These are phyloP conservation scores for Populus hybrid DNA, from an alignment of 441 rosid species.

Conservation along the genomic window DNA sequence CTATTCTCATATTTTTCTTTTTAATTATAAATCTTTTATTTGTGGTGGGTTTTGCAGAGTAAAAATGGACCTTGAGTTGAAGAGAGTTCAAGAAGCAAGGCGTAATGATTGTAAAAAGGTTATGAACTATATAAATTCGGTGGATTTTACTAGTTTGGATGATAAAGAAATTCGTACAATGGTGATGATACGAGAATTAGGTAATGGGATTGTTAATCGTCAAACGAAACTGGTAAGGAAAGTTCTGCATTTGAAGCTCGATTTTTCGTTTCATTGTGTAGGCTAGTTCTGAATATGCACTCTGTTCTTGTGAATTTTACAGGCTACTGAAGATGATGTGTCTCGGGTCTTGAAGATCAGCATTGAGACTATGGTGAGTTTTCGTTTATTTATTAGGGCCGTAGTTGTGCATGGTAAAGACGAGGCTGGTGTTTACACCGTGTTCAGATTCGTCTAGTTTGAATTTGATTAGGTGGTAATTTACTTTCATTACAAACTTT, in stretches of 20 bases:
- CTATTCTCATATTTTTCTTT: not conserved
- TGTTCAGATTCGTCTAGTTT: not conserved
- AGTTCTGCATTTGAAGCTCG: not conserved
- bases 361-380: conserved; percentile 20
- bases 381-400: not conserved
- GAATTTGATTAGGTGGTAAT: too few relatives aligned
- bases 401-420: too few relatives aligned
- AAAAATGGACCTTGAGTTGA: conserved; percentile 7
- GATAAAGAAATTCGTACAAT: conserved; percentile 14
- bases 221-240: conserved; percentile 18
- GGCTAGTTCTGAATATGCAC: not conserved
- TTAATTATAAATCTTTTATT: not conserved
- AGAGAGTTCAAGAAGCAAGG: conserved; percentile 9
- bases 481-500: too few relatives aligned
- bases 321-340: conserved; percentile 20
- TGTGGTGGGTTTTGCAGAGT: not conserved
- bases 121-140: conserved; percentile 15
- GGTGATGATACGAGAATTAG: conserved; percentile 13
- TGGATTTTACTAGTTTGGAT: conserved; percentile 14
- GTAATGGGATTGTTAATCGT: conserved; percentile 16
- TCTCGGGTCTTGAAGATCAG: conserved; percentile 20
- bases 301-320: not conserved
- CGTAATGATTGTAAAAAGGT: conserved; percentile 19
- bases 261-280: not conserved
- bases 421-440: too few relatives aligned